phyloP scores from a whole-genome alignment of 2,329 filamentous ascomycete genomes.

The Celoporthe dispersa region DNA sequence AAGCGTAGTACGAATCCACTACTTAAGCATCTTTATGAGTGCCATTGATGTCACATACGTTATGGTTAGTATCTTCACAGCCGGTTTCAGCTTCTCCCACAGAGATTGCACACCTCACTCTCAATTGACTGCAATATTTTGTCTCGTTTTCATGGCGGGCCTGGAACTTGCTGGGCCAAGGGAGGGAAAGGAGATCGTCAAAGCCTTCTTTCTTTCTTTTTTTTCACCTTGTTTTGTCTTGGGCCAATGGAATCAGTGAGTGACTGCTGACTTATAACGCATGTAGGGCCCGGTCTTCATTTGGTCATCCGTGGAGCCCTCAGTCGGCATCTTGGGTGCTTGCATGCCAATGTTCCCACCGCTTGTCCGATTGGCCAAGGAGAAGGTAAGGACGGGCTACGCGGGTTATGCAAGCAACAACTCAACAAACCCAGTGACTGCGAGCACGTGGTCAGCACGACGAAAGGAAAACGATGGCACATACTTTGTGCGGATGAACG shows the following conservation, averaged over 20 bases:
- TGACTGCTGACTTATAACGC: too few relatives aligned
- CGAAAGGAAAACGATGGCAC: background rate
- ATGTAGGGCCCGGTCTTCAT: slow-evolving; percentile 25
- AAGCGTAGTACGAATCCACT: slow-evolving; percentile 12
- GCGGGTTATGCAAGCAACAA: background rate
- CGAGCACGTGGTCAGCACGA: background rate
- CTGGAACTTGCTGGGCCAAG: background rate
- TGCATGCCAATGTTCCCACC: slow-evolving; percentile 24
- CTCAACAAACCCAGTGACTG: background rate
- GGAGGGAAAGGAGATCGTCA: background rate
- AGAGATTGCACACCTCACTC: too few relatives aligned
- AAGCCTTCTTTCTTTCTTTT: too few relatives aligned
- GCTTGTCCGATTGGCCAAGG: background rate
- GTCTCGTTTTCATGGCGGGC: too few relatives aligned
- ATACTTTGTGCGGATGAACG: background rate
- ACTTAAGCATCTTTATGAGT: slow-evolving; percentile 17
- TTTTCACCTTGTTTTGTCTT: background rate
- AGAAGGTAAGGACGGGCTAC: background rate
- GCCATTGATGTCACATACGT: slow-evolving; percentile 25
- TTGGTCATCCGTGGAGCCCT: slow-evolving; percentile 17
- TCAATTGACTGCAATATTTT: too few relatives aligned
- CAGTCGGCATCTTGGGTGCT: slow-evolving; percentile 13
- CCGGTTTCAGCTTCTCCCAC: background rate
- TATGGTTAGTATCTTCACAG: slow-evolving; percentile 15
- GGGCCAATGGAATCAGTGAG: background rate